These are phyloP conservation scores for Candida xiaguanensis DNA, from an alignment of 805 yeast genomes.

Conservation along the genomic window DNA sequence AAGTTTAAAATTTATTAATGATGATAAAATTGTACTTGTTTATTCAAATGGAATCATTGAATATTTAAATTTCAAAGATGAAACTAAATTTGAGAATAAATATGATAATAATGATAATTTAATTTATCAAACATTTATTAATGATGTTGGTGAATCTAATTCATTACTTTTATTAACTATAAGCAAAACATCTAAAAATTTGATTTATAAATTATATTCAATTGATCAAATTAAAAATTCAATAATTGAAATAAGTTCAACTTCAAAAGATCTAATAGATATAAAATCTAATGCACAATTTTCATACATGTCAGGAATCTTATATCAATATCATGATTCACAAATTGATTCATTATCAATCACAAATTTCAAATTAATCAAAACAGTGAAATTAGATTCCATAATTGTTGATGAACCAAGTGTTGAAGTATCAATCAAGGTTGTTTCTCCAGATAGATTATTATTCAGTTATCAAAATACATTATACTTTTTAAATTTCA, in stretches of 20 bases:
- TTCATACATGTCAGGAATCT: constrained; percentile 22
- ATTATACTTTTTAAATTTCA: constrained; percentile 43
- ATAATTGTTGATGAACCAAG: constrained; percentile 11
- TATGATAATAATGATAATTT: neutral
- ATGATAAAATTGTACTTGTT: constrained; percentile 19
- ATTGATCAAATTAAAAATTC: constrained; percentile 12
- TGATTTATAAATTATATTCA: constrained; percentile 23
- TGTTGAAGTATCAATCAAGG: constrained; percentile 25
- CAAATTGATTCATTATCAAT: constrained; percentile 21
- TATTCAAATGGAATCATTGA: constrained; percentile 15
- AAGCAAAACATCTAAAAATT: constrained; percentile 2
- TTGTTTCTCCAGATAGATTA: constrained; percentile 46
- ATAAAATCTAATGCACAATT: constrained; percentile 14
- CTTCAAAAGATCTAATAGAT: too few relatives aligned
- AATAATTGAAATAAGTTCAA: constrained; percentile 20
- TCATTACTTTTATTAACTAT: constrained; percentile 5
- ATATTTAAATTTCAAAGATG: constrained; percentile 9
- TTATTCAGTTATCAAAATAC: constrained; percentile 38
- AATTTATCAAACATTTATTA: constrained; percentile 8
- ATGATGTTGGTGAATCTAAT: constrained; percentile 5
- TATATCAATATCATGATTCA: constrained; percentile 22
- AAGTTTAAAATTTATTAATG: constrained; percentile 21
- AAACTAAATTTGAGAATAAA: constrained; percentile 10
- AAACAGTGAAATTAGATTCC: constrained; percentile 17
- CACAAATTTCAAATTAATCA: constrained; percentile 18